phyloP scores from a whole-genome alignment of 768 basidiomycete genomes.

The Termitomyces sp. region DNA sequence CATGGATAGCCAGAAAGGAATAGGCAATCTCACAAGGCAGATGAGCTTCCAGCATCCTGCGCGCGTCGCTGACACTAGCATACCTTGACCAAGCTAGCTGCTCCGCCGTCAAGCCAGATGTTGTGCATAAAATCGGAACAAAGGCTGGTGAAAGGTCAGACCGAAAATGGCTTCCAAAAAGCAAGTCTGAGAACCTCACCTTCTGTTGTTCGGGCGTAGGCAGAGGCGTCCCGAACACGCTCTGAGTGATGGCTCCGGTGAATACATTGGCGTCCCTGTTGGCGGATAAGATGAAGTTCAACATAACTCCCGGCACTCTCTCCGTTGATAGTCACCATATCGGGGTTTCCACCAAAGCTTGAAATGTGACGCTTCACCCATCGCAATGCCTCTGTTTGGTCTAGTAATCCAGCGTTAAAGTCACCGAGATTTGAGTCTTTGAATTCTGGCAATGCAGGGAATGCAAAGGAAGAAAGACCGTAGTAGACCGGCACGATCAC shows the following conservation, averaged over 20 bases:
- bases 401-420: conserved; percentile 24
- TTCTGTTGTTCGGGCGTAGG: conserved; percentile 48
- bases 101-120: conserved; percentile 24
- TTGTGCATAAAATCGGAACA: conserved; percentile 48
- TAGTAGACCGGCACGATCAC: conserved; percentile 67
- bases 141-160: conserved; percentile 28
- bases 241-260: conserved; percentile 56
- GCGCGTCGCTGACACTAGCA: conserved; percentile 46
- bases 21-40: conserved; percentile 34
- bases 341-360: conserved; percentile 62
- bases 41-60: conserved; percentile 42
- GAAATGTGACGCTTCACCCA: conserved; percentile 64
- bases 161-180: background rate
- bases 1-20: background rate
- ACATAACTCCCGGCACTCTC: conserved; percentile 55
- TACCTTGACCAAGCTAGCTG: conserved; percentile 46
- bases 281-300: conserved; percentile 53
- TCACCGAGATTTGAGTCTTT: conserved; percentile 29
- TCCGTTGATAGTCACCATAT: conserved; percentile 56
- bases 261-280: conserved; percentile 39
- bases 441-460: conserved; percentile 51
- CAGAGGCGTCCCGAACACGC: conserved; percentile 50
- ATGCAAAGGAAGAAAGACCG: conserved; percentile 60
- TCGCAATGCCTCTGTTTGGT: conserved; percentile 57
- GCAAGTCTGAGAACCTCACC: conserved; percentile 26